phyloP scores from a whole-genome alignment of 139 green algal species.

The Deuterostichococcus epilithicus region DNA sequence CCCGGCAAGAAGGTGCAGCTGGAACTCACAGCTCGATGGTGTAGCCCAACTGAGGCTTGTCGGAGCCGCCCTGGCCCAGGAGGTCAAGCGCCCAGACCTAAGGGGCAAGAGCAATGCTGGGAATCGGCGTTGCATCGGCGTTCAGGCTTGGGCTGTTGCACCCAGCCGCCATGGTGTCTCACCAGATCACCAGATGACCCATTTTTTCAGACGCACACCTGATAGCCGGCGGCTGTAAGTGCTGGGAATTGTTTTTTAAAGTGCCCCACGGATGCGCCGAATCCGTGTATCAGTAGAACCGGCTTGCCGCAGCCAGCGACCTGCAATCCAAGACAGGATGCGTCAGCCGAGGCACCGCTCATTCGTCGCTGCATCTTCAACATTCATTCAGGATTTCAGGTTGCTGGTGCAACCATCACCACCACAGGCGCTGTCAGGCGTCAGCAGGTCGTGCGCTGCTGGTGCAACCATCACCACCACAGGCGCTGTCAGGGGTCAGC shows the following conservation, averaged over 20 bases:
- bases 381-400: no score
- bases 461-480: background rate
- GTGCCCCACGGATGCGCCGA: constrained; percentile 59
- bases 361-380: no score
- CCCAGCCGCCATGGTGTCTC: background rate
- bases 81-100: constrained; percentile 85
- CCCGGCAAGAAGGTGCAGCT: no score
- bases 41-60: constrained; percentile 58
- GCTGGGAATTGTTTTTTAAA: constrained; percentile 59
- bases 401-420: background rate
- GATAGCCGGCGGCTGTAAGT: constrained; percentile 14
- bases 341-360: no score
- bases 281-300: constrained; percentile 77
- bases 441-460: background rate
- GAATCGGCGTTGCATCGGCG: no score
- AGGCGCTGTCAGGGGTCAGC: background rate
- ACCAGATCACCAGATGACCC: background rate
- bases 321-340: constrained; percentile 14
- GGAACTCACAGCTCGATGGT: constrained; percentile 37
- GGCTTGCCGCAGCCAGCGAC: constrained; percentile 53
- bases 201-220: background rate
- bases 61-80: constrained; percentile 66
- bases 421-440: background rate
- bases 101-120: no score
- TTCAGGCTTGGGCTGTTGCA: no score